Conservation (phyloP, 2,329 filamentous ascomycete genomes). For the Trichoderma afroharzianum region DNA sequence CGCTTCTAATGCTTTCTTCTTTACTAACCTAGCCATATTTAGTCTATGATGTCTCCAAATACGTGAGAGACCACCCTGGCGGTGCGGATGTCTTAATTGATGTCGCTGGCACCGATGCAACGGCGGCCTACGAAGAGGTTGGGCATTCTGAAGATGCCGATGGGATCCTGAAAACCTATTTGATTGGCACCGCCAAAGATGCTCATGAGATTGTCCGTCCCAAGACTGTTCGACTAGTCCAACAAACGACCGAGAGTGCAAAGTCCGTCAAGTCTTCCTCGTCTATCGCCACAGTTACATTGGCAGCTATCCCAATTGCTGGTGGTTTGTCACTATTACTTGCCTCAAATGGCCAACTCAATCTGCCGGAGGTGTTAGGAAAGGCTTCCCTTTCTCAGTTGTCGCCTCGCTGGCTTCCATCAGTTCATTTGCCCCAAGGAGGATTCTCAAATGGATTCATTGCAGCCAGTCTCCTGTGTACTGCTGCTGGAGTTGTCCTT, state of each 20-base stretch:
- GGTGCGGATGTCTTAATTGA: conserved; percentile 76
- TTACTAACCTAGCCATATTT: not conserved
- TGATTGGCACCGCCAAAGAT: conserved; percentile 37
- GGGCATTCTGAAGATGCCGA: conserved; percentile 67
- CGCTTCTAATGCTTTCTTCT: not conserved
- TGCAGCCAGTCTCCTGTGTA: not conserved
- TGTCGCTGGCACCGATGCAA: conserved; percentile 73
- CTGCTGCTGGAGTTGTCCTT: not conserved
- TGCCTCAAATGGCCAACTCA: not conserved
- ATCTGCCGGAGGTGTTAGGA: not conserved
- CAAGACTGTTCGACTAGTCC: conserved; percentile 9
- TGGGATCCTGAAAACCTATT: conserved; percentile 39
- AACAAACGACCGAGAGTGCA: not conserved
- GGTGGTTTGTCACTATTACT: not conserved
- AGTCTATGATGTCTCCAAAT: conserved; percentile 59
- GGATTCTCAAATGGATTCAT: not conserved
- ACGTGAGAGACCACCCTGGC: conserved; percentile 61
- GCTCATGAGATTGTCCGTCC: conserved; percentile 19
- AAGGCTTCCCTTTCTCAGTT: not conserved
- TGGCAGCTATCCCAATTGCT: not conserved
- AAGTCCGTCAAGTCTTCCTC: not conserved
- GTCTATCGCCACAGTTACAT: not conserved
- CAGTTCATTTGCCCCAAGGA: not conserved
- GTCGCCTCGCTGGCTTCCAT: not conserved
- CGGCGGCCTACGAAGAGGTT: conserved; percentile 77